Percentiles rank a stretch among this genome's conserved stretches.
phyloP scores from a whole-genome alignment of 2,329 filamentous ascomycete species.

The Talaromyces pinophilus region DNA sequence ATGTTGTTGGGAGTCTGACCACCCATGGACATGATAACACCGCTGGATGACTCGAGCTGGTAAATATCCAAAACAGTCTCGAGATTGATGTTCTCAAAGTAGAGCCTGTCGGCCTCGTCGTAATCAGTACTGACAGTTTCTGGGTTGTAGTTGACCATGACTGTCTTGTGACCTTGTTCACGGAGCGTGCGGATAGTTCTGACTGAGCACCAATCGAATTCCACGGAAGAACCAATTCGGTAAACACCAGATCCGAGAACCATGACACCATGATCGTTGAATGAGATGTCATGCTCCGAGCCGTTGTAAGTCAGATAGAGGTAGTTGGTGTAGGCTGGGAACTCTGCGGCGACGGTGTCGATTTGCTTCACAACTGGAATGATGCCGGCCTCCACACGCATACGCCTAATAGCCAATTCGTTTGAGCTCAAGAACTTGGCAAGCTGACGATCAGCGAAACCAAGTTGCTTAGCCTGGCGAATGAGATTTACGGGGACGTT shows the following conservation, averaged over 20 bases:
- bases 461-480: constrained; percentile 84
- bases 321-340: constrained; percentile 93
- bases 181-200: constrained; percentile 88
- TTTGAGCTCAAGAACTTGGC: constrained; percentile 94
- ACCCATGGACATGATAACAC: constrained; percentile 93
- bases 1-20: constrained; percentile 99
- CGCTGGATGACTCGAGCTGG: constrained; percentile 76
- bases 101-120: constrained; percentile 89
- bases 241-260: constrained; percentile 95
- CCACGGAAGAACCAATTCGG: constrained; percentile 94
- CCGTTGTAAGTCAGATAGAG: constrained; percentile 96
- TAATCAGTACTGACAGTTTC: constrained; percentile 90
- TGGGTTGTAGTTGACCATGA: constrained; percentile 95
- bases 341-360: constrained; percentile 96
- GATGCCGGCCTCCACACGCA: constrained; percentile 83
- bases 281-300: constrained; percentile 76
- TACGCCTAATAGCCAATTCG: constrained; percentile 81
- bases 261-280: constrained; percentile 92
- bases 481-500: constrained; percentile 66
- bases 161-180: constrained; percentile 81
- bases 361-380: constrained; percentile 95
- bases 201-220: constrained; percentile 99
- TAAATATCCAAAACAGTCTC: constrained; percentile 95
- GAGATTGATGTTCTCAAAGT: constrained; percentile 93
- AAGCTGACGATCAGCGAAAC: constrained; percentile 91